Base-by-base conservation (phyloP, 352 stramenopile species). In the Pythium biforme region DNA sequence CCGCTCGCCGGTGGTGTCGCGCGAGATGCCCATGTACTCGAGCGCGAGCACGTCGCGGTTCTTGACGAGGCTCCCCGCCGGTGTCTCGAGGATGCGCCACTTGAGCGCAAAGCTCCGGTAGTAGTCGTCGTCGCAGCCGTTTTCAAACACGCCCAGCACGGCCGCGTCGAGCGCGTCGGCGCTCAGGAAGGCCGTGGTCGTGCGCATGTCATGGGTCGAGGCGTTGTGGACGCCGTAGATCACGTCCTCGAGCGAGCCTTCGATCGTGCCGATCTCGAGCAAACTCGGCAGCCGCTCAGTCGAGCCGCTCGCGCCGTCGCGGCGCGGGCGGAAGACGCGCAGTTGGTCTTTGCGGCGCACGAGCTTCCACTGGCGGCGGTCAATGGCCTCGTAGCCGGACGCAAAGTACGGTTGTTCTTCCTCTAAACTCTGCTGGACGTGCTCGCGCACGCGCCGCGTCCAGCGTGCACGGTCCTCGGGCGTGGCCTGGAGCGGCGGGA, bases 231-330 rank as follows among this genome's bases (percentile, higher is more conserved):
- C 34, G 25, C 66, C 66, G 50, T 63, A 69, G 54, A 72, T 54
- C 11, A 65, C 59, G 40, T 73, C 66, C n/a, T 73, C 66, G 12
- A 73, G 55, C 20, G 61, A 58, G 55, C 66, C 66, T 47, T 66
- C 61, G 37, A 73, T 64, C 43, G 57, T 61, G 58, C 66, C 66
- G 37, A 73, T 52, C 19, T 34, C 46, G 29, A 73, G 33, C 9
- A 73, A 40, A n/a, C 49, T 49, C 31, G 39, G 52, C 31, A 47
- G 41, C 22, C 10, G 10, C 26, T 17, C 22, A n/a, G 19, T 19
- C 19, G 49, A 2, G 22, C 31, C n/a, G 17, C 25, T 23, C 15
- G 4, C n/a, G 39, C 17, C 10, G 17, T 49, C 39, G 15, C 33
- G 51, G 0, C 66, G 60, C 14, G 49, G 50, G 4, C 37, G 46